Evolutionary conservation across 768 basidiomycete genomes (phyloP).

Genomic region (Boletus pseudo-olivaceus): DNA sequence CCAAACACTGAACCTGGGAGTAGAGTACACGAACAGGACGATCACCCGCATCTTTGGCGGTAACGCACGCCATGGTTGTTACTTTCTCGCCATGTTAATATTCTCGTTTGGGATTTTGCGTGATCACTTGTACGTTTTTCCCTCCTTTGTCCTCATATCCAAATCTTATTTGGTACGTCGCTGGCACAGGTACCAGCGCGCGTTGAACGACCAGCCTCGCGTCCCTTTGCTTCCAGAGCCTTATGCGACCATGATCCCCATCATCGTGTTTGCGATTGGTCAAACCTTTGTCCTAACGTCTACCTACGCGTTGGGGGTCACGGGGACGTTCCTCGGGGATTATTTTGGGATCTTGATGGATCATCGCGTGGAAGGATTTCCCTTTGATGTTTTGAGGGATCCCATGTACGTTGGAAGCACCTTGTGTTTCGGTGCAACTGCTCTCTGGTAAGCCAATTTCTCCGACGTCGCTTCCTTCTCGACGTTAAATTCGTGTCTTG

Average conservation of each 20-base stretch:
- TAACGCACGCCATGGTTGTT: constrained; percentile 72
- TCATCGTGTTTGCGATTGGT: constrained; percentile 61
- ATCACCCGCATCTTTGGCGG: constrained; percentile 82
- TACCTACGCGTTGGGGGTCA: constrained; percentile 88
- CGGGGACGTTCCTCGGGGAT: constrained; percentile 86
- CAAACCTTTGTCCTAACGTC: constrained; percentile 85
- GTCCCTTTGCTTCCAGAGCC: constrained; percentile 63
- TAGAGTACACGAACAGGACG: constrained; percentile 81
- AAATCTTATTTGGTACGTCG: not conserved
- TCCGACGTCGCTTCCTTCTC: not conserved
- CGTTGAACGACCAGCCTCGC: constrained; percentile 74
- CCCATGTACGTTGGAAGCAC: constrained; percentile 99
- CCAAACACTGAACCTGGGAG: not conserved
- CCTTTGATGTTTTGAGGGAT: constrained; percentile 88
- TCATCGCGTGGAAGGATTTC: constrained; percentile 90
- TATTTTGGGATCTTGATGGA: constrained; percentile 89
- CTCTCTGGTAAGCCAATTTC: constrained; percentile 66
- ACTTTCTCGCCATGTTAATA: constrained; percentile 80
- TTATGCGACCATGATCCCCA: constrained; percentile 56
- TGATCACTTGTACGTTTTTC: constrained; percentile 69
- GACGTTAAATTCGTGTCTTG: not conserved
- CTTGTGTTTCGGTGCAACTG: constrained; percentile 80
- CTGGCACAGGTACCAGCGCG: constrained; percentile 62
- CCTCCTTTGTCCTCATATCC: too few relatives aligned
- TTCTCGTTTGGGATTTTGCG: constrained; percentile 83